These are phyloP conservation scores for Coleophoma crateriformis DNA, from an alignment of 2,329 filamentous ascomycete species.

Conservation along the genomic window DNA sequence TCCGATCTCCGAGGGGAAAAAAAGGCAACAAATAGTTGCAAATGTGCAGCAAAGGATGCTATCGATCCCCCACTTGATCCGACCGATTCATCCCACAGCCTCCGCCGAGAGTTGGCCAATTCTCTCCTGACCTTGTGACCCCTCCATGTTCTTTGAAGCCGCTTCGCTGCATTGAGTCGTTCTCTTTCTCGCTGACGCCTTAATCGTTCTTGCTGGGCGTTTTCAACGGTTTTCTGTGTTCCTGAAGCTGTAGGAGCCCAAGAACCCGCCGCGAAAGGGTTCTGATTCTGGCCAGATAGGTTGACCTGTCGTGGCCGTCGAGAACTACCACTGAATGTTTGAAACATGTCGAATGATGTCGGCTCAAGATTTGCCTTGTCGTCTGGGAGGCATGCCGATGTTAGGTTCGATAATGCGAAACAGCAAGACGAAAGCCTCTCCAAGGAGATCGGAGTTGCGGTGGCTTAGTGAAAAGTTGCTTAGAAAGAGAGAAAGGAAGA, in stretches of 20 bases:
- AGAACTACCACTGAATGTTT: conserved; percentile 83
- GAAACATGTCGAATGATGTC: conserved; percentile 61
- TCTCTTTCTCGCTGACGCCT: conserved; percentile 77
- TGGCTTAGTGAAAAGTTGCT: no score
- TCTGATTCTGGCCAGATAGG: conserved; percentile 76
- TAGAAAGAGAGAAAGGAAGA: no score
- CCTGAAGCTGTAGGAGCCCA: conserved; percentile 55
- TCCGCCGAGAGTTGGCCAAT: conserved; percentile 52
- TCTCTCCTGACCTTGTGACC: conserved; percentile 60
- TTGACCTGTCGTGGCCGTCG: conserved; percentile 88
- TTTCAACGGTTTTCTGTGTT: conserved; percentile 71
- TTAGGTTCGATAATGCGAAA: no score
- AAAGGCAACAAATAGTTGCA: conserved; percentile 43
- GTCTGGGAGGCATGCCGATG: conserved; percentile 14
- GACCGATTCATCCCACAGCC: conserved; percentile 58
- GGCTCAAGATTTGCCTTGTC: conserved; percentile 11
- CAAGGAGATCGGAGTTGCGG: no score
- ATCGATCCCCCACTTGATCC: conserved; percentile 25
- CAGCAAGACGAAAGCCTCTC: no score
- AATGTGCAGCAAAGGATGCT: conserved; percentile 33
- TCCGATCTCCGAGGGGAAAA: conserved; percentile 38
- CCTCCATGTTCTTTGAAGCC: conserved; percentile 78
- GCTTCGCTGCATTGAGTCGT: conserved; percentile 65
- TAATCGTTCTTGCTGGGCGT: conserved; percentile 81
- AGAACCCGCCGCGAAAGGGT: conserved; percentile 67